Evolutionary conservation across 2,329 filamentous ascomycete species (phyloP), one percentile per base, ranked within the genome.

Genomic region (Penicillium hesseltinei): DNA sequence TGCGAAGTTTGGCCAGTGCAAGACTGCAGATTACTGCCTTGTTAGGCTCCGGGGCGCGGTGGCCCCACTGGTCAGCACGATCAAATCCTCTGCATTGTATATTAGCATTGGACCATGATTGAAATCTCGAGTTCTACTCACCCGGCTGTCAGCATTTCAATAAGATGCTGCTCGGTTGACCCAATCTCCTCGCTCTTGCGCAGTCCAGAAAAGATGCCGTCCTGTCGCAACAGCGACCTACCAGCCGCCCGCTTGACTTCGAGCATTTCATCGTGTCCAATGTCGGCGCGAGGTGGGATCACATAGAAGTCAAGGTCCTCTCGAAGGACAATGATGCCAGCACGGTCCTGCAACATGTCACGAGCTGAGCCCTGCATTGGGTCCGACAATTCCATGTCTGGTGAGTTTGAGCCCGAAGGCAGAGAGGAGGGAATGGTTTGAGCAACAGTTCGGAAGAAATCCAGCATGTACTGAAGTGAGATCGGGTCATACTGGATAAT

Each of bases 141-240:
- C 93, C 93, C 94, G 71, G 94, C 94, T 54, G 94, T 99, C 76
- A 99, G 78, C 94, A 99, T 99, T 80, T 99, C 94, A 69, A 99
- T 99, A 39, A 99, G 82, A 80, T 99, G 94, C 66, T 96, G 94
- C 77, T 99, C 94, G 0, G 94, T 99, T 19, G 93, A 97, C 21
- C 94, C 94, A 19, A 90, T 88, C 77, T 99, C 94, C 66, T 99
- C 92, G 69, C 93, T 97, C 73, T 93, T 91, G 75, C 94, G 89
- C 46, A 99, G 79, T 0, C 94, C 94, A 4, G 92, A 96, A 73
- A 99, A 99, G 67, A 99, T 99, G 47, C 94, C 94, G 67, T 92
- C 86, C 75, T 99, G 94, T 71, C 86, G 85, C 66, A 97, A 82
- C 63, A 99, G 77, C n/a, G 91, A 90, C 66, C 85, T 87, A 23